Base-by-base conservation (phyloP, 1,284 basidiomycete species). In the Trametes pubescens region DNA sequence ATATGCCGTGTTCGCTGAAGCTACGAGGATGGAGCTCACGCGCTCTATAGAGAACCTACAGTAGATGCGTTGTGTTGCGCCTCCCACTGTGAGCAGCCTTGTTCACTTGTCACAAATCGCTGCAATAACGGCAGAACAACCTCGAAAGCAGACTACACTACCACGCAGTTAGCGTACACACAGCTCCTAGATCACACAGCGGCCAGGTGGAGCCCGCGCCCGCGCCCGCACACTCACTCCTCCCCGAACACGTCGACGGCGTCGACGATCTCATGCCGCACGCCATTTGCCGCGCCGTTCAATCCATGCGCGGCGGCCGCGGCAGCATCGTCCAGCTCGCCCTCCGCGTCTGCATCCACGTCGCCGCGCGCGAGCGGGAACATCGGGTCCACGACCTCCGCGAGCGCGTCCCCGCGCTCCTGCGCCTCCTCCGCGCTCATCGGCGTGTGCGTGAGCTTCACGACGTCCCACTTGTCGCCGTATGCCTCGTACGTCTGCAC, bases 401-500 rank as follows among this genome's bases (percentile, higher is more conserved):
- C 82, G 51, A 82, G 76, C 3, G 80, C 77, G 58, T 86, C 84
- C 49, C 81, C 80, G 40, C 86, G 81, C 69, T 87, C 85, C 3
- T 82, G 81, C 58, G 78, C 73, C 62, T 87, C 83, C 47, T 86
- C 86, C 48, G 76, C 75, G 51, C 76, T 84, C 81, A 84, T 89
- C 68, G 73, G 77, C 32, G 75, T 75, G 62, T 85, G 83, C 47
- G 85, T 84, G 47, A 93, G 80, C 54, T 87, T 84, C 61, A 93
- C 89, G 44, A 91, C 79, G 70, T 91, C 85, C 91, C 92, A 94
- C 73, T 92, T 92, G 74, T 92, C 89, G 55, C 83, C 81, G 69
- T 91, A 91, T 60, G 86, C 79, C 64, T 91, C 86, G 75, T 84
- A 84, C 64, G 77, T 77, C 88, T 91, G 76, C 24, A 62, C 59